Conservation (phyloP, 352 stramenopile genomes). For the Aphanomyces invadans region DNA sequence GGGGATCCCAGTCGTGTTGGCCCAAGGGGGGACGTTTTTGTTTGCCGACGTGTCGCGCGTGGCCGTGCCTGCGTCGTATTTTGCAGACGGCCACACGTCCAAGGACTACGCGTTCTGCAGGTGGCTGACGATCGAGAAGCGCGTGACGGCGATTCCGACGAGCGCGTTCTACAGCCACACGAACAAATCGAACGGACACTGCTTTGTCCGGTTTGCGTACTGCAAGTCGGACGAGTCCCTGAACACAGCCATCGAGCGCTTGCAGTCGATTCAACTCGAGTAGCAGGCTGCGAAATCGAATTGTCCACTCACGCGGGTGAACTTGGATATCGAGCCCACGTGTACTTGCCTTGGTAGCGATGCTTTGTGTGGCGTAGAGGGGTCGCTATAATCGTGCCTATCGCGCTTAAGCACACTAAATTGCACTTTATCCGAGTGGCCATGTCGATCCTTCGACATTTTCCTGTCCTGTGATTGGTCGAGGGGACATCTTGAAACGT, state of each 20-base stretch:
- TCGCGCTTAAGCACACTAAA: too few relatives aligned
- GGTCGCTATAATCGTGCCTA: too few relatives aligned
- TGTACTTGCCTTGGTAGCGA: too few relatives aligned
- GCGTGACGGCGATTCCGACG: slow-evolving; percentile 88
- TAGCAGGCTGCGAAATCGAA: neutral
- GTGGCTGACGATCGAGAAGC: slow-evolving; percentile 87
- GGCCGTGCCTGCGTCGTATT: slow-evolving; percentile 44
- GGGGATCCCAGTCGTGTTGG: slow-evolving; percentile 53
- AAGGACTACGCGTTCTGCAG: slow-evolving; percentile 89
- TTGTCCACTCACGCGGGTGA: too few relatives aligned
- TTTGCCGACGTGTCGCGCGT: slow-evolving; percentile 74
- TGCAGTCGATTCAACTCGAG: slow-evolving; percentile 25
- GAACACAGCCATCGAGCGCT: slow-evolving; percentile 68
- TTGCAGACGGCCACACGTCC: slow-evolving; percentile 38
- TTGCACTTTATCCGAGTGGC: neutral
- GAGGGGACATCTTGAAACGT: neutral
- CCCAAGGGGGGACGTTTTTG: slow-evolving; percentile 67
- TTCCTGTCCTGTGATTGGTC: neutral
- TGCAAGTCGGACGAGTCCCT: slow-evolving; percentile 95
- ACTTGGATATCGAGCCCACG: too few relatives aligned
- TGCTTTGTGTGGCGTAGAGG: too few relatives aligned
- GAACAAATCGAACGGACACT: slow-evolving; percentile 64
- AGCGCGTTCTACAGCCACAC: slow-evolving; percentile 85
- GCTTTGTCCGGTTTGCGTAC: slow-evolving; percentile 90
- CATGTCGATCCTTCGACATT: neutral